Percentiles rank a stretch among this genome's conserved stretches.
phyloP scores from a whole-genome alignment of 202 grass and related monocot species.

The Dendrocalamus latiflorus region DNA sequence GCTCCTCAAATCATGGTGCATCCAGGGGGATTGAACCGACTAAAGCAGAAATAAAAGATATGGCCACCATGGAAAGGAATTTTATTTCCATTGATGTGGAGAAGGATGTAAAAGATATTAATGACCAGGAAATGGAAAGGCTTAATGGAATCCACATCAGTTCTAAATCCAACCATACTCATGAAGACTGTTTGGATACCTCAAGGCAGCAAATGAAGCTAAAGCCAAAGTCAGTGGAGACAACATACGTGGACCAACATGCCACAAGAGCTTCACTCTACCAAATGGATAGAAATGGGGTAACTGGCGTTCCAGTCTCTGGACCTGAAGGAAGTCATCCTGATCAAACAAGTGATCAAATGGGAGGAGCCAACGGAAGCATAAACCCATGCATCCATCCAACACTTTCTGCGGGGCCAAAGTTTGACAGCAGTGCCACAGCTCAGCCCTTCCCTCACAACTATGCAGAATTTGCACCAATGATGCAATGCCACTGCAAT shows the following conservation, averaged over 20 bases:
- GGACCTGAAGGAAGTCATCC: slow-evolving; percentile 30
- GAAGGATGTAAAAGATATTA: slow-evolving; percentile 32
- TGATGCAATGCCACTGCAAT: slow-evolving; percentile 55
- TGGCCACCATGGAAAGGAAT: slow-evolving; percentile 36
- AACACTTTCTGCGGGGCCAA: slow-evolving; percentile 30
- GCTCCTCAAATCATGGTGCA: slow-evolving; percentile 45
- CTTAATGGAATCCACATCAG: slow-evolving; percentile 28
- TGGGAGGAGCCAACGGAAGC: slow-evolving; percentile 20
- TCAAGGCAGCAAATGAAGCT: slow-evolving; percentile 39
- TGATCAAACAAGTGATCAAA: slow-evolving; percentile 36
- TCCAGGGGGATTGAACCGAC: no score
- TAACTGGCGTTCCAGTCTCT: slow-evolving; percentile 4
- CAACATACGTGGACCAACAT: slow-evolving; percentile 24
- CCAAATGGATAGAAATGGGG: no score
- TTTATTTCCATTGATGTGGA: slow-evolving; percentile 19
- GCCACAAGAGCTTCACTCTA: slow-evolving; percentile 20
- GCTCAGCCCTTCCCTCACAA: slow-evolving; percentile 39
- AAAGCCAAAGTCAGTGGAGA: slow-evolving; percentile 26
- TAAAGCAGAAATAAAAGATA: slow-evolving; percentile 40
- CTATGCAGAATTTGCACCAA: slow-evolving; percentile 51
- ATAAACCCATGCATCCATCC: slow-evolving; percentile 29
- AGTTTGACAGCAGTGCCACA: slow-evolving; percentile 23
- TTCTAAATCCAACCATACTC: slow-evolving; percentile 27
- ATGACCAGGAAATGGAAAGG: slow-evolving; percentile 40
- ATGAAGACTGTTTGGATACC: slow-evolving; percentile 16